Conservation (phyloP, 1,284 basidiomycete genomes). For the Rhodotorula sp. region DNA sequence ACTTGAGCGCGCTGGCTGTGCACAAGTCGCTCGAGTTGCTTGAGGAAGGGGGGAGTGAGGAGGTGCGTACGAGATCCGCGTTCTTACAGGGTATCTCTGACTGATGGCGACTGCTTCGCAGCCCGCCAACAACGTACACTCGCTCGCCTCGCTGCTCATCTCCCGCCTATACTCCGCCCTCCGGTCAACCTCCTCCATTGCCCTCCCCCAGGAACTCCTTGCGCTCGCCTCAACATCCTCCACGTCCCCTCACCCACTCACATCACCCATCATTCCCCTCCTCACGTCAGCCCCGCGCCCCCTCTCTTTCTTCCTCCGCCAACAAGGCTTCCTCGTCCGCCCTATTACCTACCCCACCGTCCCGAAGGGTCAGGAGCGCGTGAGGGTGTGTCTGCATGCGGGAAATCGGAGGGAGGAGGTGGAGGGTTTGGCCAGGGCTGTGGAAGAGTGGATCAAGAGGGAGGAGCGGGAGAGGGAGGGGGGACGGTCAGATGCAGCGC, state of each 20-base stretch:
- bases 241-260: conserved; percentile 33
- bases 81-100: not conserved
- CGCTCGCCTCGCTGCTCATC: conserved; percentile 37
- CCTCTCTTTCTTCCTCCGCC: conserved; percentile 65
- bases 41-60: conserved; percentile 63
- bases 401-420: conserved; percentile 67
- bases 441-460: conserved; percentile 14
- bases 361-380: conserved; percentile 74
- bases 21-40: conserved; percentile 77
- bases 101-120: conserved; percentile 37
- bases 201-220: conserved; percentile 17
- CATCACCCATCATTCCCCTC: conserved; percentile 77
- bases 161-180: conserved; percentile 9
- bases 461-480: not conserved
- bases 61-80: conserved; percentile 49
- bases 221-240: conserved; percentile 43
- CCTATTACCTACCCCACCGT: conserved; percentile 74
- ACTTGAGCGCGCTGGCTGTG: conserved; percentile 70
- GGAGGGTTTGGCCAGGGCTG: conserved; percentile 45
- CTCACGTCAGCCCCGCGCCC: conserved; percentile 70
- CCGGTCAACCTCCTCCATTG: not conserved
- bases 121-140: conserved; percentile 52
- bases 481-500: not conserved
- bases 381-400: conserved; percentile 78
- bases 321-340: conserved; percentile 65